These are phyloP conservation scores for Salix purpurea DNA, from an alignment of 345 rosid genomes.

Conservation along the genomic window DNA sequence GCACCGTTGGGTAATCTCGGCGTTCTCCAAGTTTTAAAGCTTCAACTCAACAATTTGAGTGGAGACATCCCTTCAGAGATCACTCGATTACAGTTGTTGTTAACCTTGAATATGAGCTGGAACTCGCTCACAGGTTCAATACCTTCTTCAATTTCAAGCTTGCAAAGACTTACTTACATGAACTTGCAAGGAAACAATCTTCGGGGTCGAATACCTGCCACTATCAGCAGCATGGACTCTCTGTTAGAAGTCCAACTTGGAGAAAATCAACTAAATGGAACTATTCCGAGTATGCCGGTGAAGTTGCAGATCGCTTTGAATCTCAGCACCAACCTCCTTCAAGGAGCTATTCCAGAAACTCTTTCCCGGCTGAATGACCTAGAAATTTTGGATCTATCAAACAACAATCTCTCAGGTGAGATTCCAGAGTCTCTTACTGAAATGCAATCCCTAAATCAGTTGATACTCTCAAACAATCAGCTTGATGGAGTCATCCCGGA, in stretches of 20 bases:
- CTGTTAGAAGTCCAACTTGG: constrained; percentile 78
- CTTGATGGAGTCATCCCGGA: constrained; percentile 46
- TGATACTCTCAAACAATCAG: constrained; percentile 59
- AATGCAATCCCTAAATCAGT: constrained; percentile 38
- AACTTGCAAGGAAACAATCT: constrained; percentile 55
- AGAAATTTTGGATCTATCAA: constrained; percentile 76
- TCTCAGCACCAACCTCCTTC: constrained; percentile 61
- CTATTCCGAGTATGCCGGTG: constrained; percentile 53
- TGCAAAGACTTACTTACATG: constrained; percentile 33
- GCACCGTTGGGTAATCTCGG: constrained; percentile 35
- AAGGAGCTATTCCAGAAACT: constrained; percentile 43
- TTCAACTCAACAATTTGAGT: constrained; percentile 42
- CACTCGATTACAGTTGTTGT: constrained; percentile 25
- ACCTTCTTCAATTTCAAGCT: constrained; percentile 47
- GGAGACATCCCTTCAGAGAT: constrained; percentile 53
- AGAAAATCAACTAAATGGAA: constrained; percentile 48
- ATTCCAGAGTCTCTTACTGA: constrained; percentile 31
- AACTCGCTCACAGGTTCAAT: constrained; percentile 54
- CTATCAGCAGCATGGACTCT: constrained; percentile 21
- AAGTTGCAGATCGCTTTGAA: constrained; percentile 64
- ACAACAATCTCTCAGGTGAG: constrained; percentile 47
- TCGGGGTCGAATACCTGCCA: constrained; percentile 51
- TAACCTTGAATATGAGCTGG: constrained; percentile 46
- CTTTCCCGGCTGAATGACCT: constrained; percentile 33
- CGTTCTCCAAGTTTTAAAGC: constrained; percentile 52